Percentiles rank a stretch among this genome's conserved stretches.
Evolutionary conservation across 176 grass and related monocot species (phyloP).

Genomic region (Dendrocalamus sinicus): DNA sequence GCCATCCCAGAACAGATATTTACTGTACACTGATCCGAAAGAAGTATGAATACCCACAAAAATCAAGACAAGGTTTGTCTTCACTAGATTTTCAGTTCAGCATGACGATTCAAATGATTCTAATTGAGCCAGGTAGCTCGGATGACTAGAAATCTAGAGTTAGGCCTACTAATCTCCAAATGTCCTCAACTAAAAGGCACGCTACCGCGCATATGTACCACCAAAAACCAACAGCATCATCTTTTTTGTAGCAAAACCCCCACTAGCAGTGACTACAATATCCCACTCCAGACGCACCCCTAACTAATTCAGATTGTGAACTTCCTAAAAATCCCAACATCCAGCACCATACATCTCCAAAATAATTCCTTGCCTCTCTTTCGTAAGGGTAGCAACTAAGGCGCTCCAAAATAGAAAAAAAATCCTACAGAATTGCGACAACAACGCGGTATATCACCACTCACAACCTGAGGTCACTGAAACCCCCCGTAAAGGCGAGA

Average conservation of each 20-base stretch:
- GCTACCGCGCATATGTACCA: background rate
- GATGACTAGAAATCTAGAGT: background rate
- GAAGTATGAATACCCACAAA: background rate
- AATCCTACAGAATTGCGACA: background rate
- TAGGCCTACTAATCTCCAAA: background rate
- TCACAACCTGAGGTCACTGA: background rate
- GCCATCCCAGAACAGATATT: background rate
- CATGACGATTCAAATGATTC: background rate
- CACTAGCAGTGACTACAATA: slow-evolving; percentile 15
- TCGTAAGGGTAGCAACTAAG: background rate
- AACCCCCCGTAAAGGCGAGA: background rate
- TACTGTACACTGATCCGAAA: background rate
- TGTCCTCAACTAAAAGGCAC: background rate
- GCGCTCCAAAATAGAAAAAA: background rate
- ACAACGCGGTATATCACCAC: background rate
- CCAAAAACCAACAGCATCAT: background rate
- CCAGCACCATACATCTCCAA: background rate
- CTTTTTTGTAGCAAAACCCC: background rate
- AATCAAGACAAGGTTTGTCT: background rate
- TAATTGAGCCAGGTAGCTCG: background rate
- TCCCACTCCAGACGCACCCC: background rate
- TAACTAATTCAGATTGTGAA: background rate
- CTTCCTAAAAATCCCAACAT: background rate
- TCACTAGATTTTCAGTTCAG: background rate
- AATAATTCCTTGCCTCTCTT: background rate